Evolutionary conservation across 176 grass and related monocot genomes (phyloP).

Genomic region (Triticum timopheevii): DNA sequence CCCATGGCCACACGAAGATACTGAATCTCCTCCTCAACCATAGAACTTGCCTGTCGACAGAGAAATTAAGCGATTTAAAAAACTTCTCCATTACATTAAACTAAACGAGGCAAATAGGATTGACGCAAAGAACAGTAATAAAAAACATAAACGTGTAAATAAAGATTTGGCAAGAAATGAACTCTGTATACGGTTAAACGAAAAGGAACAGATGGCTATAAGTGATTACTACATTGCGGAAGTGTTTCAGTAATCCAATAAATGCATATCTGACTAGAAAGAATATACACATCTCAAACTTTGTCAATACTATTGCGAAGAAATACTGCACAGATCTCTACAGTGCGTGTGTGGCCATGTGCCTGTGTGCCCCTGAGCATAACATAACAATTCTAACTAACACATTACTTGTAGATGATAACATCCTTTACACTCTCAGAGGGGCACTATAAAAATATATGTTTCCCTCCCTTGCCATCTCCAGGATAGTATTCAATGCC

Average conservation of each 20-base stretch:
- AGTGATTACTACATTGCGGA: background rate
- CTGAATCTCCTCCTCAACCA: slow-evolving; percentile 72
- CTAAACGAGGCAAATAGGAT: background rate
- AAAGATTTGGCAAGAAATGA: background rate
- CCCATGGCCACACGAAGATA: slow-evolving; percentile 76
- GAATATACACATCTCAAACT: background rate
- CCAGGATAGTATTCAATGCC: background rate
- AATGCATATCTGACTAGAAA: background rate
- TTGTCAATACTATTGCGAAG: background rate
- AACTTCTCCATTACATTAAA: slow-evolving; percentile 1
- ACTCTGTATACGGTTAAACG: background rate
- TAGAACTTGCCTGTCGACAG: slow-evolving; percentile 63
- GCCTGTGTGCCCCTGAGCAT: background rate
- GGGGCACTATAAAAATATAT: background rate
- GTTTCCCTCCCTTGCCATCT: background rate
- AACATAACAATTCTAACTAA: slow-evolving; percentile 11
- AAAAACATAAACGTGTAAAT: background rate
- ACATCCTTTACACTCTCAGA: background rate
- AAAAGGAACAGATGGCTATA: background rate
- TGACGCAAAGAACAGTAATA: background rate
- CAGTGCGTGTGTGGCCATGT: background rate
- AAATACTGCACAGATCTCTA: background rate
- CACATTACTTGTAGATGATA: background rate
- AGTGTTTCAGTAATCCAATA: background rate
- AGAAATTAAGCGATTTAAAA: background rate